Conservation (phyloP, 2,329 filamentous ascomycete species). For the Fusarium anguioides region DNA sequence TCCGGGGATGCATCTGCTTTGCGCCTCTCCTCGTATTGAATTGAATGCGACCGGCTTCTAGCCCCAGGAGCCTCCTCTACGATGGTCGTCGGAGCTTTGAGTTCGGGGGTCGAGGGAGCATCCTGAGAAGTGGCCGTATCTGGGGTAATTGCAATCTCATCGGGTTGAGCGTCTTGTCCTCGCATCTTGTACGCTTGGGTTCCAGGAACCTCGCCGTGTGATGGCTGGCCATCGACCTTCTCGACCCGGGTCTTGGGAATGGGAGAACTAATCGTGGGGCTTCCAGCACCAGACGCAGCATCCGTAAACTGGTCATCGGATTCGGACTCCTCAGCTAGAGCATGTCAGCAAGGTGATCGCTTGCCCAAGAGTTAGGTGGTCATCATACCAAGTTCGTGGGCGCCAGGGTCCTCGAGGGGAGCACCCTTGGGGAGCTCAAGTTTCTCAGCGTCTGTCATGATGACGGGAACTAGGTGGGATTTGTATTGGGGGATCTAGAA, state of each 20-base stretch:
- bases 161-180: constrained; percentile 67
- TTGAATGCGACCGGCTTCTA: constrained; percentile 54
- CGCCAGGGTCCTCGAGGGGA: constrained; percentile 64
- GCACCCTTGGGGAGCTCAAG: constrained; percentile 49
- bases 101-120: constrained; percentile 33
- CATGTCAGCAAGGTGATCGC: constrained; percentile 40
- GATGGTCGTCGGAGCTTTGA: constrained; percentile 61
- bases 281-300: constrained; percentile 65
- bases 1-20: constrained; percentile 66
- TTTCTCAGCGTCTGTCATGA: constrained; percentile 48
- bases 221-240: constrained; percentile 62
- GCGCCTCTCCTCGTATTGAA: constrained; percentile 58
- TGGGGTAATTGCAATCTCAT: constrained; percentile 66
- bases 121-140: constrained; percentile 41
- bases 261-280: constrained; percentile 58
- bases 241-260: constrained; percentile 70
- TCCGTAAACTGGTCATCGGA: constrained; percentile 78
- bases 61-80: constrained; percentile 63
- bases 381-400: constrained; percentile 66
- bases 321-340: constrained; percentile 64
- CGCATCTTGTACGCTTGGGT: constrained; percentile 68
- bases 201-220: constrained; percentile 71
- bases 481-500: constrained; percentile 19
- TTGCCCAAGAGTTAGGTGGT: neutral
- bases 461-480: constrained; percentile 3